phyloP scores from a whole-genome alignment of 2,329 filamentous ascomycete genomes.

The Diplodia seriata region DNA sequence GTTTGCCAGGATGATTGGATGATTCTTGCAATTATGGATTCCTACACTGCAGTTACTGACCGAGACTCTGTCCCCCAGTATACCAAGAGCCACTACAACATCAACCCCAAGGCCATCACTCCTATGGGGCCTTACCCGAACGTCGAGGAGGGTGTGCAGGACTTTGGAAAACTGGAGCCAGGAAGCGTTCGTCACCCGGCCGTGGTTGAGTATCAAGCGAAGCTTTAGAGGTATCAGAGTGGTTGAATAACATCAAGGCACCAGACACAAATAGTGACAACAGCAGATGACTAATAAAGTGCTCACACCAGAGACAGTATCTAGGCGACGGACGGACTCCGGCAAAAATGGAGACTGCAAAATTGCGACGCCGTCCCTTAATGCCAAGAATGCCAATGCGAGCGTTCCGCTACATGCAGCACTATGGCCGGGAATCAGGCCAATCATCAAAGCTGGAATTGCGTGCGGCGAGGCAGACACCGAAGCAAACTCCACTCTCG shows the following conservation, averaged over 20 bases:
- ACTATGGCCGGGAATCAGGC: background rate
- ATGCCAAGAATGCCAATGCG: constrained; percentile 22
- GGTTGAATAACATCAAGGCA: background rate
- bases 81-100: constrained; percentile 65
- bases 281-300: constrained; percentile 1
- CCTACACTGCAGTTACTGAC: constrained; percentile 3
- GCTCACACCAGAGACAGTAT: background rate
- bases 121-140: constrained; percentile 67
- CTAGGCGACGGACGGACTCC: constrained; percentile 9
- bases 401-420: constrained; percentile 1
- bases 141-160: constrained; percentile 60
- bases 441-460: background rate
- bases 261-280: background rate
- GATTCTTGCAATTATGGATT: background rate
- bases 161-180: constrained; percentile 57
- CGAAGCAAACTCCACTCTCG: constrained; percentile 1
- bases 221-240: constrained; percentile 8
- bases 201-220: constrained; percentile 41
- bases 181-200: constrained; percentile 56
- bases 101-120: constrained; percentile 69
- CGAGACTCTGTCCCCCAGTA: constrained; percentile 47
- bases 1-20: background rate
- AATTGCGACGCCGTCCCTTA: background rate
- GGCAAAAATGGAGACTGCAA: background rate
- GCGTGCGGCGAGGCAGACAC: background rate